Base-by-base conservation (phyloP, 2,329 filamentous ascomycete species). In the Aaosphaeria arxii region DNA sequence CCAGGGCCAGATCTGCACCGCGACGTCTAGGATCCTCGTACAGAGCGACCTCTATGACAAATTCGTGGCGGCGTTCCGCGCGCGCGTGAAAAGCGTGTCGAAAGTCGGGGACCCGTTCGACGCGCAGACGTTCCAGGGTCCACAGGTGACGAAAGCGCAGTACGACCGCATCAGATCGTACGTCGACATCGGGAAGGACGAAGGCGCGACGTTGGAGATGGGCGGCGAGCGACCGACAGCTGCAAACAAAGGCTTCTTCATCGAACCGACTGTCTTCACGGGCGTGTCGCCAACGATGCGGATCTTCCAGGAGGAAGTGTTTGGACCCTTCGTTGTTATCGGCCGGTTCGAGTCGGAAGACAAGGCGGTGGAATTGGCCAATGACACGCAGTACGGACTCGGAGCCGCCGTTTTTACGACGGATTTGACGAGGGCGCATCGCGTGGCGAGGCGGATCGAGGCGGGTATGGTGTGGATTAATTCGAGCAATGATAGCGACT, bases 361-460 rank as follows among this genome's bases (percentile, higher is more conserved):
- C 30, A 84, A 89, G 52, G 88, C 86, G 0, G 67, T 91, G 24
- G 71, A 74, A 17, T 70, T 91, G n/a, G 87, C 87, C 29, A 92
- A 92, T 63, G 86, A 91, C 58, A 88, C 85, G 3, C 84, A 88
- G 47, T 91, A 89, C 11, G 67, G 68, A 11, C 52, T 71, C 5
- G 61, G 55, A 5, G 56, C 51, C 2, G 63, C 62, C 41, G 51
- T 71, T 40, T 62, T 57, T 38, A 57, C 50, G 3, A 40, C 40
- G 11, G 48, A 61, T 38, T 11, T 57, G 3, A 36, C 39, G 3
- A 47, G 50, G 28, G 46, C 45, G 6, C 9, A 49, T 30, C 11
- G 58, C 45, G 32, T 63, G 69, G 32, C 53, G 5, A 47, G 47
- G 44, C 36, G 42, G 28, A 29, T 59, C 17, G 47, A 59, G 30